phyloP scores from a whole-genome alignment of 768 basidiomycete genomes.

The Sarcodon aspratus region DNA sequence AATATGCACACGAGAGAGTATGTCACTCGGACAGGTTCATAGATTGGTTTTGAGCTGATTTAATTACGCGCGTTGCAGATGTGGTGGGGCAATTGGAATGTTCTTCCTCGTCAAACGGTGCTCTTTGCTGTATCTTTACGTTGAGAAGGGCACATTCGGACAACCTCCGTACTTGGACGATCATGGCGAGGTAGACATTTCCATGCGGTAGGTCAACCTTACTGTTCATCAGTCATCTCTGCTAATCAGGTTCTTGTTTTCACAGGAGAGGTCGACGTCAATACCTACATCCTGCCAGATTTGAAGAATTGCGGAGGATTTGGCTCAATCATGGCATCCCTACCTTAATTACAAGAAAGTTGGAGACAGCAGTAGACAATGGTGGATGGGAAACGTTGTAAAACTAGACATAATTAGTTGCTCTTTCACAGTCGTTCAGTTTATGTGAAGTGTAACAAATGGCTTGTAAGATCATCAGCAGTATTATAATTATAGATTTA shows the following conservation, averaged over 20 bases:
- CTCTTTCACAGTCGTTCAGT: too few relatives aligned
- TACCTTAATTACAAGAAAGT: constrained; percentile 76
- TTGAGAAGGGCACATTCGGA: constrained; percentile 79
- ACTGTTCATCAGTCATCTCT: not conserved
- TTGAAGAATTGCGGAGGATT: constrained; percentile 84
- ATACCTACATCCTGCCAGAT: constrained; percentile 71
- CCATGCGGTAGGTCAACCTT: constrained; percentile 58
- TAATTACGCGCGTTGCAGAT: constrained; percentile 34
- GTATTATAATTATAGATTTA: too few relatives aligned
- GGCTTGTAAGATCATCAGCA: too few relatives aligned
- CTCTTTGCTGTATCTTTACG: constrained; percentile 80
- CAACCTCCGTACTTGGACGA: constrained; percentile 87
- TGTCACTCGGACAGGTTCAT: constrained; percentile 21
- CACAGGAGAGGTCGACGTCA: constrained; percentile 79
- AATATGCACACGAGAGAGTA: constrained; percentile 93
- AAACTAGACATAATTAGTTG: not conserved
- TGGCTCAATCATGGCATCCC: constrained; percentile 92
- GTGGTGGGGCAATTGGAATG: constrained; percentile 80
- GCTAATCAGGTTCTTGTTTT: not conserved
- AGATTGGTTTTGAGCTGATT: not conserved
- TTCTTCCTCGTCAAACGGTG: constrained; percentile 92
- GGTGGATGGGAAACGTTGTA: constrained; percentile 92
- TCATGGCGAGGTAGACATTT: constrained; percentile 88
- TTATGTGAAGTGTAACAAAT: too few relatives aligned
- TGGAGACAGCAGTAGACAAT: constrained; percentile 78